Evolutionary conservation across 2,329 filamentous ascomycete genomes (phyloP), one percentile per base, ranked within the genome.

Genomic region (Microcyclospora tardicrescens): DNA sequence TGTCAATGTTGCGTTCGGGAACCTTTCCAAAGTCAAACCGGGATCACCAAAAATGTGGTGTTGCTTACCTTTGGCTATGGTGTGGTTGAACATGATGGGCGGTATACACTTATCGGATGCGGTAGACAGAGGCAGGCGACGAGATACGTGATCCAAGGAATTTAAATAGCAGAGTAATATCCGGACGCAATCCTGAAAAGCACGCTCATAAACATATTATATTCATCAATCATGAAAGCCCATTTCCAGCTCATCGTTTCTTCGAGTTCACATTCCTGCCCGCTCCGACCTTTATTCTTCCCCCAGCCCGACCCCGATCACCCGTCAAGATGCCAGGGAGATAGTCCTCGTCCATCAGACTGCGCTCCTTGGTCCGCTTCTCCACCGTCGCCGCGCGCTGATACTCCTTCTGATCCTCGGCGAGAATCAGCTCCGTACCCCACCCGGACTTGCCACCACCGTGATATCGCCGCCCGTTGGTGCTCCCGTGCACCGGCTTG

Each of bases 401-500:
- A 60, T 83, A 96, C 66, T 98, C 91, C 66, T 93, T 95, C 68
- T 98, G 91, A 59, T 98, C 91, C 63, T 95, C 89, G 0, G 86
- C 78, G 9, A 98, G 65, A 38, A 98, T 84, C 47, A 98, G 65
- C 28, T 80, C 77, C 31, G 73, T 72, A 9, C 87, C 89, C 84
- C 91, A 96, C 12, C 85, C 85, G 32, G 79, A 76, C 63, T 93
- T 82, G 1, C 89, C 89, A 32, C 85, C 86, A 33, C 72, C 65
- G 38, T 66, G 74, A 61, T 63, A 70, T 10, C 12, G 12, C 60
- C 86, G 85, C 34, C 85, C 86, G 60, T 78, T 93, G 6, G 87
- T 65, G 11, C 75, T 80, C 2, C 91, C 91, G 43, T 83, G 77
- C 10, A 82, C 74, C 0, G 91, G 84, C 66, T 95, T 96, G 1